These are phyloP conservation scores for Dioscorea dumetorum DNA, from an alignment of 106 monocot species.

Conservation along the genomic window DNA sequence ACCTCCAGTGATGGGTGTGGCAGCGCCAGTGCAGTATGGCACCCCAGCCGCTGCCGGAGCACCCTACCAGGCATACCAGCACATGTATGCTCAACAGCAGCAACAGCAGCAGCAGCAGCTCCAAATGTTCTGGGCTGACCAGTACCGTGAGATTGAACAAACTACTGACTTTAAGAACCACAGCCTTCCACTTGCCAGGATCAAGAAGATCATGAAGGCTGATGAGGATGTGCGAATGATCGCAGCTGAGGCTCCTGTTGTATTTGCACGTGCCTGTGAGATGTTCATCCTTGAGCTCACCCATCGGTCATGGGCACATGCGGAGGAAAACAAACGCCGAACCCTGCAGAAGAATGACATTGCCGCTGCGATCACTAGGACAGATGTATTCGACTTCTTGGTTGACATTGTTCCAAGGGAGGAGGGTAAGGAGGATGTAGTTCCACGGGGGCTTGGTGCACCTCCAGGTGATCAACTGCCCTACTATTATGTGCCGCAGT, in stretches of 20 bases:
- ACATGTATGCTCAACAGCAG: constrained; percentile 34
- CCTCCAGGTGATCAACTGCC: constrained; percentile 14
- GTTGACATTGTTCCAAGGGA: constrained; percentile 44
- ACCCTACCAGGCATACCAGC: constrained; percentile 30
- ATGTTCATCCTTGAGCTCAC: constrained; percentile 53
- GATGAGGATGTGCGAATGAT: constrained; percentile 88
- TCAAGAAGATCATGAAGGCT: constrained; percentile 98
- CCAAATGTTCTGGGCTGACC: constrained; percentile 72
- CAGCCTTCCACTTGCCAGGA: constrained; percentile 68
- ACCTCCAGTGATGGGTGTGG: constrained; percentile 28
- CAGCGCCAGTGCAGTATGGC: constrained; percentile 8
- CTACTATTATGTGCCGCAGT: constrained; percentile 34
- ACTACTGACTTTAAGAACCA: constrained; percentile 75
- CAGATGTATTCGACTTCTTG: constrained; percentile 41
- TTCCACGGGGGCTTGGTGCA: not conserved
- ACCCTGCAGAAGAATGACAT: constrained; percentile 49
- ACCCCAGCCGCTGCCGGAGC: constrained; percentile 3
- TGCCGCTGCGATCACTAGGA: constrained; percentile 42
- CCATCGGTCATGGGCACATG: constrained; percentile 35
- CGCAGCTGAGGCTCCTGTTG: constrained; percentile 77
- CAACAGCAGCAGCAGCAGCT: constrained; percentile 44
- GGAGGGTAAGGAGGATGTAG: constrained; percentile 29
- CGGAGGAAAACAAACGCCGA: constrained; percentile 43
- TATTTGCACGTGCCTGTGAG: constrained; percentile 46
- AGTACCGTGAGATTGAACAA: constrained; percentile 62